Evolutionary conservation across 805 yeast species (phyloP), one percentile per base, ranked within the genome.

Genomic region (Priceomyces haplophilus): DNA sequence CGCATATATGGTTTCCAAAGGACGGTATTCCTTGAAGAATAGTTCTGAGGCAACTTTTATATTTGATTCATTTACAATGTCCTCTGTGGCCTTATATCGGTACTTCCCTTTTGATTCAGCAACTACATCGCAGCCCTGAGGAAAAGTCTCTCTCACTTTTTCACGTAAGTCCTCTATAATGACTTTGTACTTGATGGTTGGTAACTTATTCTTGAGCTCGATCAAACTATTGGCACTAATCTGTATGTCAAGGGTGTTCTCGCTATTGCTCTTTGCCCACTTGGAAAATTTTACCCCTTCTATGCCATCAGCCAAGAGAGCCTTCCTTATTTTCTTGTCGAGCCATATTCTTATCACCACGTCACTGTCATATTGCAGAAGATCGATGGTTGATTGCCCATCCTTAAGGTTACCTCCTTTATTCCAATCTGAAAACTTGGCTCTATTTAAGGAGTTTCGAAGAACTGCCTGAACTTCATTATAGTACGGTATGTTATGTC

Each of bases 21-120:
- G 79, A 46, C 90, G 72, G 62, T 80, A 88, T 39, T 79, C 82
- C 47, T 73, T 75, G 61, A 88, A 88, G 58, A 88, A 88, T 3
- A 80, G 48, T 45, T 82, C 86, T 0, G 69, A 52, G 40, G 51
- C 46, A 7, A 47, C 45, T 38, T 56, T 40, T 3, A 52, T 43
- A 19, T 53, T 43, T 8, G 49, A 42, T 39, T 16, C 51, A 46
- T 46, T 37, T 13, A 44, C 25, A n/a, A 47, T 45, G 23, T 41
- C 49, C 23, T 54, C 56, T 5, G 54, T 50, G 17, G 42, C 16
- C 19, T 41, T 34, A 21, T 46, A 45, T 37, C 46, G 41, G 37
- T 40, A 53, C 13, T 36, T 16, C 15, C 25, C 20, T 21, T 36
- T 18, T 1, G 37, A 11, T 18, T 40, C 24, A 3, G 15, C 16